Evolutionary conservation across 176 grass and related monocot species (phyloP), one percentile per base, ranked within the genome.

Genomic region (Ananas comosus): DNA sequence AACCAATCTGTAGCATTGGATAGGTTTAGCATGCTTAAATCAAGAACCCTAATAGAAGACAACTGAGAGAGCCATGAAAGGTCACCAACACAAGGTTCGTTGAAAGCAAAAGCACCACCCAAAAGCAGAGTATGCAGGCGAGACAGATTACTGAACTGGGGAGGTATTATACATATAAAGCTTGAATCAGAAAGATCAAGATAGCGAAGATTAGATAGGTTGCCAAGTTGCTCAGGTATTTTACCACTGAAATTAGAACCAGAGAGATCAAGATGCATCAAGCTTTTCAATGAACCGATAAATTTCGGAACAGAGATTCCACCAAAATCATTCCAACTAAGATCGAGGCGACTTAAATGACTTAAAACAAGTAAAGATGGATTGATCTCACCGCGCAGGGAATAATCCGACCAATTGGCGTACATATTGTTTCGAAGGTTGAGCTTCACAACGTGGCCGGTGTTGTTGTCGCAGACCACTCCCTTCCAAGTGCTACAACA

Each of bases 1-100:
- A 27, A 18, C 82, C 79, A 85, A 14, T 76, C 29, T 3, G 23
- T 0, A 4, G 17, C 49, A 0, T 3, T 25, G 1, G 52, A 64
- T 4, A 85, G 64, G 49, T 81, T 48, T 1, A 75, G 13, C 2
- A 0, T 0, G 0, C 2, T 14, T 22, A 83, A 10, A 13, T 13
- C 27, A 0, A 82, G 66, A 19, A 73, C 65, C 8, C 16, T 25
- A 9, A 89, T 50, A 2, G 11, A 64, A 11, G 17, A 2, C 0
- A 89, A 66, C 16, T 29, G 49, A 1, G 70, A 70, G 6, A 85
- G 0, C 87, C 82, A 89, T 59, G 51, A 1, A 9, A 76, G 52
- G 48, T 80, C 70, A 14, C 2, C 65, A 2, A 2, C 13, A 0
- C 16, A 48, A n/a, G 7, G 9, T 6, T 1, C 7, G 49, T 10